Evolutionary conservation across 73 alveolate genomes (phyloP).

Genomic region (Stentor roeselii): DNA sequence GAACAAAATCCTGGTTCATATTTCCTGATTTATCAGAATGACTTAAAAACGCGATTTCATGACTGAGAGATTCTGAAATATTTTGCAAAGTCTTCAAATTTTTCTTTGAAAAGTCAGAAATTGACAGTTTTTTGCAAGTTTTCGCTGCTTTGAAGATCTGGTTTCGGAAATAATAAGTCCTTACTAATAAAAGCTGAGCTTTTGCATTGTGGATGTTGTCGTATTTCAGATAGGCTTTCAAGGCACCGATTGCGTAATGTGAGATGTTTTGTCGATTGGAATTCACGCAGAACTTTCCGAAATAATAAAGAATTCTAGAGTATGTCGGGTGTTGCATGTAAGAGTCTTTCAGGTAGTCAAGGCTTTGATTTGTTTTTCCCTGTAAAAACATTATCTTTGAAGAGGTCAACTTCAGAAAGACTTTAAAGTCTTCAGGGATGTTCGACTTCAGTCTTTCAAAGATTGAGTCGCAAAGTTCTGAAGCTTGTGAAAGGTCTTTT

Average conservation of each 20-base stretch:
- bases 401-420: not conserved
- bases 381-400: not conserved
- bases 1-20: not conserved
- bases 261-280: not conserved
- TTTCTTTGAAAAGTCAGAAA: not conserved
- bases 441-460: too few species aligned
- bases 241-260: not conserved
- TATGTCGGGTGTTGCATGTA: not conserved
- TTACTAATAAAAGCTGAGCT: not conserved
- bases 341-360: not conserved
- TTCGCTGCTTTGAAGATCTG: not conserved
- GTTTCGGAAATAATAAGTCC: not conserved
- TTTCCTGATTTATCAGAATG: not conserved
- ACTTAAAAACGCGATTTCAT: not conserved
- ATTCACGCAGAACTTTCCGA: not conserved
- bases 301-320: too few species aligned
- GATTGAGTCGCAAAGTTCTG: not conserved
- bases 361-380: not conserved
- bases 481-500: not conserved
- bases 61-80: too few species aligned
- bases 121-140: too few species aligned
- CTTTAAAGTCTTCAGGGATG: not conserved
- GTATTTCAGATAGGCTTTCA: not conserved
- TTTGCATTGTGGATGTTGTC: too few species aligned
- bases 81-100: not conserved